A percentile compares a stretch with the other conserved stretches of the same genome.
phyloP scores from a whole-genome alignment of 139 green algal genomes.

The Desmodesmus armatus region DNA sequence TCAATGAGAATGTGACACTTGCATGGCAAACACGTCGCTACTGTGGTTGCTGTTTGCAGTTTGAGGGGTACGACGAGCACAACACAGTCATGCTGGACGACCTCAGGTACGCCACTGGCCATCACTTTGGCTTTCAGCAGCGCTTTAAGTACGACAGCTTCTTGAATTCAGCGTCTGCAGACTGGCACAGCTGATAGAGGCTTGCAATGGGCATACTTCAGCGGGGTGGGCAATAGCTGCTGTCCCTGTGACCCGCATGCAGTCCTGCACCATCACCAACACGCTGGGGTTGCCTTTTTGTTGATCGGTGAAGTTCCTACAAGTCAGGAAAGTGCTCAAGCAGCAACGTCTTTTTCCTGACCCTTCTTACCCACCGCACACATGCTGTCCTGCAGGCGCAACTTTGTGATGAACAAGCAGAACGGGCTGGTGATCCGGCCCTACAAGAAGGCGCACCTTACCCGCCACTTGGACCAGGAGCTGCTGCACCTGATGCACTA shows the following conservation, averaged over 20 bases:
- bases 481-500: slow-evolving; percentile 88
- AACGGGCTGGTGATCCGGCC: slow-evolving; percentile 94
- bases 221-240: background rate
- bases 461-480: slow-evolving; percentile 85
- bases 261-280: background rate
- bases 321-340: background rate
- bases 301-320: background rate
- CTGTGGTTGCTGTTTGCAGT: slow-evolving; percentile 50
- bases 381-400: slow-evolving; percentile 60
- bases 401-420: slow-evolving; percentile 97
- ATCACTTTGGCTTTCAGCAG: too few relatives aligned
- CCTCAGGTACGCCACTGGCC: slow-evolving; percentile 75
- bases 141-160: too few relatives aligned
- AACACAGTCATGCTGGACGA: slow-evolving; percentile 99
- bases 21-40: too few relatives aligned
- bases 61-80: slow-evolving; percentile 65
- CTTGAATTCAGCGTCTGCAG: too few relatives aligned
- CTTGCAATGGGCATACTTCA: background rate
- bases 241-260: background rate
- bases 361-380: too few relatives aligned
- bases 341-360: background rate
- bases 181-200: too few relatives aligned
- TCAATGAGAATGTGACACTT: too few relatives aligned
- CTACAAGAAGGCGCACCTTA: slow-evolving; percentile 85
- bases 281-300: background rate